Conservation (phyloP, 2,329 filamentous ascomycete genomes). For the Amesomyces nigricolor region DNA sequence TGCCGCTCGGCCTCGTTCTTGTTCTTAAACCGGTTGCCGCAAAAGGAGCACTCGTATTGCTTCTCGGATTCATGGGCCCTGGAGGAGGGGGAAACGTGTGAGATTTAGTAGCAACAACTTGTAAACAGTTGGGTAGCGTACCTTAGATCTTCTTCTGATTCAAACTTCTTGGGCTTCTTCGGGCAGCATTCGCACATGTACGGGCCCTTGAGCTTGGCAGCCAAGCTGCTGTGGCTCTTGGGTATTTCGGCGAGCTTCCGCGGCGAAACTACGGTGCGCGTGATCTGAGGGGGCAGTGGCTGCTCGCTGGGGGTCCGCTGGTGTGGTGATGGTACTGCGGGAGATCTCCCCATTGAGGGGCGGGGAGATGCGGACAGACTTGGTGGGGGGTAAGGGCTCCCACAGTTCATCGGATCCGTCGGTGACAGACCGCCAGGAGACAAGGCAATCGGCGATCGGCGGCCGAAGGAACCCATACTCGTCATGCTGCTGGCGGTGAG, state of each 20-base stretch:
- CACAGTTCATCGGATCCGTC: slow-evolving; percentile 36
- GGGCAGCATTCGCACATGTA: slow-evolving; percentile 89
- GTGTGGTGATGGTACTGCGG: slow-evolving; percentile 37
- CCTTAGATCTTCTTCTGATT: slow-evolving; percentile 76
- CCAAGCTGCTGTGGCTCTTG: slow-evolving; percentile 36
- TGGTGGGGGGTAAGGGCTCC: slow-evolving; percentile 45
- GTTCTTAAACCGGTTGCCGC: slow-evolving; percentile 95
- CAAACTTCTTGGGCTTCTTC: slow-evolving; percentile 95
- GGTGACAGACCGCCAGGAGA: slow-evolving; percentile 49
- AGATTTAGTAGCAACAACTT: not conserved
- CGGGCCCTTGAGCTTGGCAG: slow-evolving; percentile 48
- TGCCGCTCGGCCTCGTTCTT: slow-evolving; percentile 97
- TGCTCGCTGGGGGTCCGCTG: slow-evolving; percentile 43
- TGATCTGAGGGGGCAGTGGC: slow-evolving; percentile 19
- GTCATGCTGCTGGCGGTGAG: slow-evolving; percentile 40
- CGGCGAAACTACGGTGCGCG: slow-evolving; percentile 41
- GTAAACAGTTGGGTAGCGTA: slow-evolving; percentile 42
- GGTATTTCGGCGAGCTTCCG: slow-evolving; percentile 48
- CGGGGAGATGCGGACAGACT: slow-evolving; percentile 47
- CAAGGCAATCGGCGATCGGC: slow-evolving; percentile 41
- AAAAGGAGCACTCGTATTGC: slow-evolving; percentile 90
- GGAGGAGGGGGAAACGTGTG: not conserved
- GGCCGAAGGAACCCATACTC: slow-evolving; percentile 40
- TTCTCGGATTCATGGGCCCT: slow-evolving; percentile 91
- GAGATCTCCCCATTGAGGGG: slow-evolving; percentile 34